Conservation (phyloP, 1,284 basidiomycete genomes). For the Ceratobasidium sp. region DNA sequence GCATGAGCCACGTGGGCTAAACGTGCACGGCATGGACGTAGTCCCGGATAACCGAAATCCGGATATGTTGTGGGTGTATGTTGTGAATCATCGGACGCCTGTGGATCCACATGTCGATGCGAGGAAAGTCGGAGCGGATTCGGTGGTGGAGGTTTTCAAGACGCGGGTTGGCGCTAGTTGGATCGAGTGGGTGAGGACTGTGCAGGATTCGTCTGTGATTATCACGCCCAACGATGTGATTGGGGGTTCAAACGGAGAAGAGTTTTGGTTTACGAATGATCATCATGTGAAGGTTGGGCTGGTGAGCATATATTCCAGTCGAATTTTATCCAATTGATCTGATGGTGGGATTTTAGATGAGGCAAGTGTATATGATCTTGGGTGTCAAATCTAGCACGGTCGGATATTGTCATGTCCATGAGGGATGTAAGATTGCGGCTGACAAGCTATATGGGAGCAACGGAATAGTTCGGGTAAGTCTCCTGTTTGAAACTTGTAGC, state of each 20-base stretch:
- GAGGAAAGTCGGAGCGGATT: conserved; percentile 71
- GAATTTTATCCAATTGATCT: background rate
- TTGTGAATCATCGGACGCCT: conserved; percentile 74
- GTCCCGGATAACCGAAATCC: conserved; percentile 66
- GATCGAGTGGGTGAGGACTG: conserved; percentile 69
- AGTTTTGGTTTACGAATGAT: conserved; percentile 77
- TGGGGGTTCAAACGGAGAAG: conserved; percentile 70
- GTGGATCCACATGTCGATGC: conserved; percentile 56
- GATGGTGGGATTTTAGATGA: conserved; percentile 51
- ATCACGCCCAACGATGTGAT: conserved; percentile 77
- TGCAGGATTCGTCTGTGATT: conserved; percentile 66
- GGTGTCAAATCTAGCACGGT: conserved; percentile 59
- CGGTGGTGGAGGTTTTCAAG: conserved; percentile 78
- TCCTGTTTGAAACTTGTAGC: background rate
- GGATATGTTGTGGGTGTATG: conserved; percentile 70
- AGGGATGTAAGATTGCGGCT: conserved; percentile 70
- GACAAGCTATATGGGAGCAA: conserved; percentile 64
- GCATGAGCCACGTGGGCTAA: conserved; percentile 62
- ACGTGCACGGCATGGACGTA: conserved; percentile 80
- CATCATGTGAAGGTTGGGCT: conserved; percentile 65
- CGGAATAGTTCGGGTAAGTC: conserved; percentile 64
- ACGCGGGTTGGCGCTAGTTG: conserved; percentile 62
- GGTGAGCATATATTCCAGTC: conserved; percentile 58
- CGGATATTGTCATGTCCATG: conserved; percentile 68
- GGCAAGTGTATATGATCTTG: conserved; percentile 50